Conservation (phyloP, 371 early-diverging fungal genomes). For the Syncephalis fuscata region DNA sequence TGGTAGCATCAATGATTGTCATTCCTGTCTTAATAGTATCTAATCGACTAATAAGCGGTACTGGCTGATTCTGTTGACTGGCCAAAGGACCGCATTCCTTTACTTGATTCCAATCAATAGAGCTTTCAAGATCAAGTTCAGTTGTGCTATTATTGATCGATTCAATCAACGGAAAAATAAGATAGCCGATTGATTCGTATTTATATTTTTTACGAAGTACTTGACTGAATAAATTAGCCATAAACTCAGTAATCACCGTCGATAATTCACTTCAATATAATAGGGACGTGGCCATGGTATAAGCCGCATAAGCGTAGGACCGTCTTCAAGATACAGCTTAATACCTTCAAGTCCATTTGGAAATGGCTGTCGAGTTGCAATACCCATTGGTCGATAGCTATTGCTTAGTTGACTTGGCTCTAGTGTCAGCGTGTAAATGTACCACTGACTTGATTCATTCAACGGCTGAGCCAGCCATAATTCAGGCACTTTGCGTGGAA, state of each 20-base stretch:
- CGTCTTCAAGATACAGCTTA: conserved; percentile 21
- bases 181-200: conserved; percentile 32
- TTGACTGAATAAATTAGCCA: conserved; percentile 22
- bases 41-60: conserved; percentile 3
- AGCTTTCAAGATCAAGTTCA: conserved; percentile 3
- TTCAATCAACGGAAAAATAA: conserved; percentile 27
- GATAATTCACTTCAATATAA: too few relatives aligned
- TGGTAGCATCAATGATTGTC: conserved; percentile 30
- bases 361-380: conserved; percentile 26
- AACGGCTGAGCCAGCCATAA: conserved; percentile 5
- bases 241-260: conserved; percentile 16
- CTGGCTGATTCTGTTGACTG: too few relatives aligned
- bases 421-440: not conserved
- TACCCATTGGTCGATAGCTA: conserved; percentile 22
- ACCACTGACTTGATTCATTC: too few relatives aligned
- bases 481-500: conserved; percentile 6
- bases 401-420: conserved; percentile 8
- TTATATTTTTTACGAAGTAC: conserved; percentile 27
- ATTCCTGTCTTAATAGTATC: conserved; percentile 11
- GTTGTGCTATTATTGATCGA: conserved; percentile 3
- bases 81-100: too few relatives aligned
- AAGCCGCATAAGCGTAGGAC: conserved; percentile 8
- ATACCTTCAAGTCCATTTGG: conserved; percentile 17
- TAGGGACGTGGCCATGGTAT: not conserved
- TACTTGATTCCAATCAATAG: conserved; percentile 42